Percentiles rank a stretch among this genome's conserved stretches.
phyloP scores from a whole-genome alignment of 768 basidiomycete species.

The Kwoniella mangroviensis region DNA sequence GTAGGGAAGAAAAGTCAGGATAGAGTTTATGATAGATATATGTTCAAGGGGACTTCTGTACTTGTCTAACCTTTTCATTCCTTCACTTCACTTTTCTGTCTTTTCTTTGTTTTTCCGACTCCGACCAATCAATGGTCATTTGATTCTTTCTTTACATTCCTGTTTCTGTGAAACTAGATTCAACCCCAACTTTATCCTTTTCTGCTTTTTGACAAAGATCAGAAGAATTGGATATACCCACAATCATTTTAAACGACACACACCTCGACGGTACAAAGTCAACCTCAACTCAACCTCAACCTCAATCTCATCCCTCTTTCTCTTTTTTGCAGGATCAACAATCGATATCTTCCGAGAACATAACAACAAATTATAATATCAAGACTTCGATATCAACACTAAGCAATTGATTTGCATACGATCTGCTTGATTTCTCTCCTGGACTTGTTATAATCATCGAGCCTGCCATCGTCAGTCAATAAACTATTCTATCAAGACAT shows the following conservation, averaged over 20 bases:
- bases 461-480: too few species aligned
- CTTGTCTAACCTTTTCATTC: not conserved
- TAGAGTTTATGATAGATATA: too few species aligned
- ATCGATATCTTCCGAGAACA: too few species aligned
- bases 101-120: constrained; percentile 5
- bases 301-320: not conserved
- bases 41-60: too few species aligned
- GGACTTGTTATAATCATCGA: not conserved
- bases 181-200: constrained; percentile 4
- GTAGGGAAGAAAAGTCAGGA: too few species aligned
- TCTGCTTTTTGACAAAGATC: not conserved
- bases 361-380: not conserved
- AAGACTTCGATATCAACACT: not conserved
- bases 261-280: constrained; percentile 2
- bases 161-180: constrained; percentile 8
- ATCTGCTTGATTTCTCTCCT: too few species aligned
- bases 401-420: constrained; percentile 3
- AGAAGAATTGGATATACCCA: constrained; percentile 12
- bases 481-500: not conserved
- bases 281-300: not conserved
- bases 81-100: not conserved
- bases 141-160: not conserved
- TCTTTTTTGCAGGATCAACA: too few species aligned
- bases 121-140: not conserved
- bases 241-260: constrained; percentile 7